phyloP scores from a whole-genome alignment of 164 flowering plant species.

The Aristolochia californica region DNA sequence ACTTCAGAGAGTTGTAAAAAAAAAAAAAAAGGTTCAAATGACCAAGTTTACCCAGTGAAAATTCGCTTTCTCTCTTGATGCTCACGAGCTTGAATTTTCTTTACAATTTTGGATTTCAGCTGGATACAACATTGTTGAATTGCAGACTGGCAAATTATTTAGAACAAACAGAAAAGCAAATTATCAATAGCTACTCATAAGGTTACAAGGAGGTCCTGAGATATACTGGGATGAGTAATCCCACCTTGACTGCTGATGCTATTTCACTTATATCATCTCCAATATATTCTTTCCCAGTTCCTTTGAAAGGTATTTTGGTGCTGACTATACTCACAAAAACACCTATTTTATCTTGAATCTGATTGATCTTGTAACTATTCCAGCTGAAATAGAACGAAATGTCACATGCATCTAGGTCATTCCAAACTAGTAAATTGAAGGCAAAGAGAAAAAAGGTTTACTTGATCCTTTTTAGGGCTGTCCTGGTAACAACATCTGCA shows the following conservation, averaged over 20 bases:
- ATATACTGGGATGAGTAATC: background rate
- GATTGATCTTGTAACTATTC: constrained; percentile 92
- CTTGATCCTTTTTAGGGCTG: constrained; percentile 90
- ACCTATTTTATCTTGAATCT: constrained; percentile 89
- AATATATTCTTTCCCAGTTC: constrained; percentile 97
- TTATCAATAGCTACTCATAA: background rate
- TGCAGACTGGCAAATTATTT: constrained; percentile 33
- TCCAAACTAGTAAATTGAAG: background rate
- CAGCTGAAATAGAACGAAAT: constrained; percentile 43
- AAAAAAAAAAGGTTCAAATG: no score
- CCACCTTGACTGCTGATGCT: constrained; percentile 96
- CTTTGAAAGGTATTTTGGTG: constrained; percentile 97
- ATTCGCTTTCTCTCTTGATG: constrained; percentile 93
- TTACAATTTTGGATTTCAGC: constrained; percentile 81
- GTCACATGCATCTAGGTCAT: constrained; percentile 8
- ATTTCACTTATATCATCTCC: constrained; percentile 97
- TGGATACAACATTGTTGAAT: constrained; percentile 89
- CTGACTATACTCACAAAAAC: constrained; percentile 97
- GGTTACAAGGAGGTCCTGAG: background rate
- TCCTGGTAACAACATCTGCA: constrained; percentile 98
- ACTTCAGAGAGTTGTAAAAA: background rate
- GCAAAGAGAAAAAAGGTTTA: constrained; percentile 14
- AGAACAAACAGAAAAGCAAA: constrained; percentile 14
- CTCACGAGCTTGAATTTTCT: constrained; percentile 91
- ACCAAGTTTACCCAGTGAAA: constrained; percentile 47